Evolutionary conservation across 345 rosid species (phyloP).

Genomic region (Syzygium aromaticum): DNA sequence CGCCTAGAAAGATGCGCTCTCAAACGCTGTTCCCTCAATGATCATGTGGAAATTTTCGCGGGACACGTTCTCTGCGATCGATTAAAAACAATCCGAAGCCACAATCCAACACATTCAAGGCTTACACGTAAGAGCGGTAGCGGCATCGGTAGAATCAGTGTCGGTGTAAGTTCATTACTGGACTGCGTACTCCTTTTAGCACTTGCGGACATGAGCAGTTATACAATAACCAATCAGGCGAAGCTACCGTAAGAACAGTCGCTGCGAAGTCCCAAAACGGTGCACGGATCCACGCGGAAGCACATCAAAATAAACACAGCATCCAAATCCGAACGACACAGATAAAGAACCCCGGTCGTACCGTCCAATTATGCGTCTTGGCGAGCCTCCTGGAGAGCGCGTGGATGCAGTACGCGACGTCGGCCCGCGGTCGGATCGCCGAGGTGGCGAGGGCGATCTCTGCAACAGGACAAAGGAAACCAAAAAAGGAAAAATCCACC

Average conservation of each 20-base stretch:
- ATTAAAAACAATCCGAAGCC: neutral
- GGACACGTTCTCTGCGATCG: neutral
- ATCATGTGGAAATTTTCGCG: neutral
- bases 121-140: neutral
- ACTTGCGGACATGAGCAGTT: neutral
- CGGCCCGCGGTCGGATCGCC: slow-evolving; percentile 78
- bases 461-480: slow-evolving; percentile 11
- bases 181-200: neutral
- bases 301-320: neutral
- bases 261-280: neutral
- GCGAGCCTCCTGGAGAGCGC: slow-evolving; percentile 76
- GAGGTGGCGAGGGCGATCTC: slow-evolving; percentile 70
- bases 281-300: neutral
- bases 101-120: neutral
- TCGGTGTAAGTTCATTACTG: neutral
- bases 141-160: neutral
- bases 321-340: neutral
- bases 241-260: neutral
- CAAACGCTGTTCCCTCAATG: neutral
- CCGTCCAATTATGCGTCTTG: slow-evolving; percentile 93
- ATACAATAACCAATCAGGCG: neutral
- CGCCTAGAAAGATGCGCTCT: neutral
- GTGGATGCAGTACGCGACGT: slow-evolving; percentile 84
- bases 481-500: neutral
- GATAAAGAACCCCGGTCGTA: slow-evolving; percentile 1